Evolutionary conservation across 306 rosid genomes (phyloP).

Genomic region (Dalbergia cultrata): DNA sequence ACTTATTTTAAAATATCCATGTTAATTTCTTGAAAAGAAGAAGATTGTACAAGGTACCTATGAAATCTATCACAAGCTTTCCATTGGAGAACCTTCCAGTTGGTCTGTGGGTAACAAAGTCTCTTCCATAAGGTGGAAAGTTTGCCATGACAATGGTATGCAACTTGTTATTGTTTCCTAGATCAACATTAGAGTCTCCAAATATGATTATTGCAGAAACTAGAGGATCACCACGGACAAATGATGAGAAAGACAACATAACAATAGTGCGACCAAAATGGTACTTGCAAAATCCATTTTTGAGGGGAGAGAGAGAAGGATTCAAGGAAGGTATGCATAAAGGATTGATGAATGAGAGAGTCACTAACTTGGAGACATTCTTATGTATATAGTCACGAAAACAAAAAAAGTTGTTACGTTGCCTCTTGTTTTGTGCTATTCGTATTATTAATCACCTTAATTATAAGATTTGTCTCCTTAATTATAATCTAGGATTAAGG

Average conservation of each 20-base stretch:
- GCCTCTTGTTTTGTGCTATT: too few species aligned
- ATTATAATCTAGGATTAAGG: too few species aligned
- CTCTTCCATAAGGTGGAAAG: slow-evolving; percentile 77
- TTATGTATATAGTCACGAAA: too few species aligned
- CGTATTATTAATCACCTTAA: too few species aligned
- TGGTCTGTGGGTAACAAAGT: slow-evolving; percentile 64
- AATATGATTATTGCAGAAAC: slow-evolving; percentile 71
- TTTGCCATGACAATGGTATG: slow-evolving; percentile 63
- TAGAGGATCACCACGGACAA: slow-evolving; percentile 56
- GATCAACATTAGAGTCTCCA: slow-evolving; percentile 74
- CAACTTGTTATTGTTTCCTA: slow-evolving; percentile 67
- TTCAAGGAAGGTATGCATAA: neutral
- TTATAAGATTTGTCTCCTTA: too few species aligned
- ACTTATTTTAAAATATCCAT: too few species aligned
- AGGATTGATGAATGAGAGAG: neutral
- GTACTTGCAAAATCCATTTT: slow-evolving; percentile 48
- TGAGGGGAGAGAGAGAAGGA: neutral
- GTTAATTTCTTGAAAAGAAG: too few species aligned
- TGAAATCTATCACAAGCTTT: slow-evolving; percentile 68
- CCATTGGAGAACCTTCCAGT: slow-evolving; percentile 81
- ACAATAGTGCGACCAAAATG: slow-evolving; percentile 46
- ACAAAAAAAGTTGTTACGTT: too few species aligned
- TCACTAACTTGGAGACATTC: too few species aligned
- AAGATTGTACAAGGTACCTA: too few species aligned
- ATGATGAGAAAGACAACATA: slow-evolving; percentile 42